Percentiles rank a stretch among this genome's conserved stretches.
These are phyloP conservation scores for Clathrospora elynae DNA, from an alignment of 2,329 filamentous ascomycete genomes.

Conservation along the genomic window DNA sequence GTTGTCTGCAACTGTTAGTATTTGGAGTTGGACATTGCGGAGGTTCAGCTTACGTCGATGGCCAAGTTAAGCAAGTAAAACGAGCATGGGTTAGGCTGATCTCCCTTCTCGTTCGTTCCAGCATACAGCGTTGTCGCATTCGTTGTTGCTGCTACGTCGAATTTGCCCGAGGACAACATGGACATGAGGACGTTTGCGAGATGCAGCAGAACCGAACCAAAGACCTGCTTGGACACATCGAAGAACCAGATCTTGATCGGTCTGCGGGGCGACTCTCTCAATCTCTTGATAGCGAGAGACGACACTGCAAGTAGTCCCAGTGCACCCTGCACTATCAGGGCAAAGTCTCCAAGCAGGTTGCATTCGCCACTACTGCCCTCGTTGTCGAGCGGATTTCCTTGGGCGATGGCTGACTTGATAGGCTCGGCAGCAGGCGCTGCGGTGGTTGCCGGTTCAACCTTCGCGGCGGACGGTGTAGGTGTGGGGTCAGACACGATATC, in stretches of 20 bases:
- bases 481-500: slow-evolving; percentile 12
- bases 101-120: slow-evolving; percentile 40
- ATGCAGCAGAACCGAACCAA: slow-evolving; percentile 89
- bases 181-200: slow-evolving; percentile 94
- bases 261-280: slow-evolving; percentile 86
- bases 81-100: slow-evolving; percentile 86
- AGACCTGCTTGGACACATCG: slow-evolving; percentile 95
- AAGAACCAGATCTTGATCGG: slow-evolving; percentile 98
- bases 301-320: slow-evolving; percentile 82
- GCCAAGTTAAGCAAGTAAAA: slow-evolving; percentile 93
- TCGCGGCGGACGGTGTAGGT: slow-evolving; percentile 15
- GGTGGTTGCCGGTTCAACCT: slow-evolving; percentile 17
- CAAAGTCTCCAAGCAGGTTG: slow-evolving; percentile 85
- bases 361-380: slow-evolving; percentile 73
- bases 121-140: slow-evolving; percentile 34
- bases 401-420: slow-evolving; percentile 21
- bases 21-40: background rate
- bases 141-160: slow-evolving; percentile 64
- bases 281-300: slow-evolving; percentile 90
- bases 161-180: slow-evolving; percentile 87
- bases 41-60: slow-evolving; percentile 78
- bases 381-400: slow-evolving; percentile 44
- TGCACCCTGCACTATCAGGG: slow-evolving; percentile 84
- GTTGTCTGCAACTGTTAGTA: slow-evolving; percentile 70
- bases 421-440: slow-evolving; percentile 20